Percentiles rank a stretch among this genome's conserved stretches.
Conservation (phyloP, 768 basidiomycete species). For the Lactarius sanguifluus region DNA sequence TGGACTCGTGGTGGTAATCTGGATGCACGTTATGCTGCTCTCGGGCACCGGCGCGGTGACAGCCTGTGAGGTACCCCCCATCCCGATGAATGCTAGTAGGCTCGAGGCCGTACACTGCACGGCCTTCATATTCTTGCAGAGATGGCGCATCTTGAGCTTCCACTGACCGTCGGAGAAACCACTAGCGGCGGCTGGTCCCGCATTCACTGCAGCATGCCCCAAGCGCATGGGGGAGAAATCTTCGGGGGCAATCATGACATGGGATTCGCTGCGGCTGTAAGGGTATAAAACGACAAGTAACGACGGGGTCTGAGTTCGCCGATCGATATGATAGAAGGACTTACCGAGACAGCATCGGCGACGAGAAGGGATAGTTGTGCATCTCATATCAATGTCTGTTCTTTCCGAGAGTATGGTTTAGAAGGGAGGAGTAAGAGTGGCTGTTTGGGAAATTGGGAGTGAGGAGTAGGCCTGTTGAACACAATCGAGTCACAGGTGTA, state of each 20-base stretch:
- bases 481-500: too few species aligned
- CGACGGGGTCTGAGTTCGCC: background rate
- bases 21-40: slow-evolving; percentile 4
- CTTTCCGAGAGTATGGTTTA: too few species aligned
- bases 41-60: slow-evolving; percentile 3
- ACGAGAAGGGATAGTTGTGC: background rate
- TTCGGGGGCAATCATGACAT: slow-evolving; percentile 14
- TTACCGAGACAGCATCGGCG: slow-evolving; percentile 21
- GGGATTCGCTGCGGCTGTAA: slow-evolving; percentile 20
- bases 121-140: slow-evolving; percentile 26
- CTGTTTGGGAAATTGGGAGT: too few species aligned
- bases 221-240: slow-evolving; percentile 22
- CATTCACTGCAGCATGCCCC: slow-evolving; percentile 16
- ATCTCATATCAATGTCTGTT: too few species aligned
- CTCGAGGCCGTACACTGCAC: slow-evolving; percentile 14
- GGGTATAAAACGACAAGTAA: background rate
- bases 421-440: too few species aligned
- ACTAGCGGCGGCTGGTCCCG: background rate
- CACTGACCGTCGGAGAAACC: slow-evolving; percentile 1
- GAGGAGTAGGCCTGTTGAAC: too few species aligned
- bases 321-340: slow-evolving; percentile 3
- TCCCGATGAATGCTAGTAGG: slow-evolving; percentile 18
- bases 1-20: background rate
- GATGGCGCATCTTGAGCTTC: slow-evolving; percentile 24
- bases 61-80: slow-evolving; percentile 6